phyloP scores from a whole-genome alignment of 2,329 filamentous ascomycete species.

The Paecilomyces sp. region DNA sequence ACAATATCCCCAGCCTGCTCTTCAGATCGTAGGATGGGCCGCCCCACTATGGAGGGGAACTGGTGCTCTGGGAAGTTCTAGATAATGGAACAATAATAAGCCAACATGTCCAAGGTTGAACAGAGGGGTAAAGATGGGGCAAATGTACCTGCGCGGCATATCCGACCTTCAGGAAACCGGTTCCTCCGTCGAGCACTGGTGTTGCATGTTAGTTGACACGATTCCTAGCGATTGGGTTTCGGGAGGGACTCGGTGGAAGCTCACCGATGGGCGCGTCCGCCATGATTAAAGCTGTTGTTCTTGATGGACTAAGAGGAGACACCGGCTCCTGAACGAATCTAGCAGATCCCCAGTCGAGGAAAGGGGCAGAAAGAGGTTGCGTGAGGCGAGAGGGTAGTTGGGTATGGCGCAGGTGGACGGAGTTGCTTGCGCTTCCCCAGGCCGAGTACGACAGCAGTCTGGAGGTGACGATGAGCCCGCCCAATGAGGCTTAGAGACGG shows the following conservation, averaged over 20 bases:
- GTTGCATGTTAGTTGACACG: constrained; percentile 22
- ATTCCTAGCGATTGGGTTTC: constrained; percentile 5
- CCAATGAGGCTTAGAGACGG: constrained; percentile 8
- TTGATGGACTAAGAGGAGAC: neutral
- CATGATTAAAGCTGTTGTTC: constrained; percentile 23
- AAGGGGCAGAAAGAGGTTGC: neutral
- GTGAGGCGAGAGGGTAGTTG: neutral
- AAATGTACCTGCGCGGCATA: constrained; percentile 78
- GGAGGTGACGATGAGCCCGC: constrained; percentile 4
- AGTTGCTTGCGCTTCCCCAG: constrained; percentile 1
- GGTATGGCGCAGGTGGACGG: neutral
- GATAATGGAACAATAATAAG: constrained; percentile 5
- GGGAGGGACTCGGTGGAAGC: constrained; percentile 5
- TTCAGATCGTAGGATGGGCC: constrained; percentile 93
- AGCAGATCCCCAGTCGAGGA: neutral
- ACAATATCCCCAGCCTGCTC: constrained; percentile 68
- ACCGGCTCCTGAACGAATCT: neutral
- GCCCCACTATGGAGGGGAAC: constrained; percentile 95
- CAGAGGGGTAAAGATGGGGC: constrained; percentile 1
- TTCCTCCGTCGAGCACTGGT: constrained; percentile 96
- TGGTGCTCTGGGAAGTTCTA: constrained; percentile 97
- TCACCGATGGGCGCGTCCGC: constrained; percentile 45
- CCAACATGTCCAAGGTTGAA: neutral
- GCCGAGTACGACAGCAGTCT: constrained; percentile 1
- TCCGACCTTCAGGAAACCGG: constrained; percentile 98